These are phyloP conservation scores for Prunus davidiana DNA, from an alignment of 306 rosid species.

Conservation along the genomic window DNA sequence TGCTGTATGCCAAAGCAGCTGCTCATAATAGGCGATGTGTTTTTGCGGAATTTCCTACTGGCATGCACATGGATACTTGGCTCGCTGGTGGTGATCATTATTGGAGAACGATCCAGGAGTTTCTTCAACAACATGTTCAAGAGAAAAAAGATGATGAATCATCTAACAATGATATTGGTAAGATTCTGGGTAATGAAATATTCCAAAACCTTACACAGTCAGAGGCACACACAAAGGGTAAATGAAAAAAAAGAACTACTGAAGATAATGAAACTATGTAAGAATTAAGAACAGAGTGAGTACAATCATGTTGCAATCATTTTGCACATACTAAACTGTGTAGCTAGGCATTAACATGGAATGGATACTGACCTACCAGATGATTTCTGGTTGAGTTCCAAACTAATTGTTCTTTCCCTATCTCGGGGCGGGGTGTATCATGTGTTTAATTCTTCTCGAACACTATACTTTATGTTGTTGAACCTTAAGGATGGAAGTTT, in stretches of 20 bases:
- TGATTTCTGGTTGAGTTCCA: not conserved
- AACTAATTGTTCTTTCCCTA: not conserved
- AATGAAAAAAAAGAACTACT: not conserved
- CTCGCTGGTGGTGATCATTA: constrained; percentile 80
- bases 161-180: constrained; percentile 43
- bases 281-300: not conserved
- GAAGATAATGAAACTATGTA: not conserved
- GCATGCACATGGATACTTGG: constrained; percentile 99
- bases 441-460: not conserved
- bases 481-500: not conserved
- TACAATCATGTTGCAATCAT: not conserved
- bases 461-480: not conserved
- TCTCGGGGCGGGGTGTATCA: not conserved
- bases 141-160: constrained; percentile 47
- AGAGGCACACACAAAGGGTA: not conserved
- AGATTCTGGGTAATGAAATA: not conserved
- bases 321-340: not conserved
- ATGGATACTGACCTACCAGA: not conserved
- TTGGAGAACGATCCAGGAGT: constrained; percentile 80
- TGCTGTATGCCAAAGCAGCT: constrained; percentile 96
- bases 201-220: not conserved
- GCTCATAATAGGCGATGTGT: constrained; percentile 67
- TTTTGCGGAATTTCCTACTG: constrained; percentile 81
- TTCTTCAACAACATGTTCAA: constrained; percentile 58
- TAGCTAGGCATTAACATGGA: not conserved